Percentiles rank a stretch among this genome's conserved stretches.
Evolutionary conservation across 805 yeast species (phyloP).

Genomic region (Starmerella potacharoeniae): DNA sequence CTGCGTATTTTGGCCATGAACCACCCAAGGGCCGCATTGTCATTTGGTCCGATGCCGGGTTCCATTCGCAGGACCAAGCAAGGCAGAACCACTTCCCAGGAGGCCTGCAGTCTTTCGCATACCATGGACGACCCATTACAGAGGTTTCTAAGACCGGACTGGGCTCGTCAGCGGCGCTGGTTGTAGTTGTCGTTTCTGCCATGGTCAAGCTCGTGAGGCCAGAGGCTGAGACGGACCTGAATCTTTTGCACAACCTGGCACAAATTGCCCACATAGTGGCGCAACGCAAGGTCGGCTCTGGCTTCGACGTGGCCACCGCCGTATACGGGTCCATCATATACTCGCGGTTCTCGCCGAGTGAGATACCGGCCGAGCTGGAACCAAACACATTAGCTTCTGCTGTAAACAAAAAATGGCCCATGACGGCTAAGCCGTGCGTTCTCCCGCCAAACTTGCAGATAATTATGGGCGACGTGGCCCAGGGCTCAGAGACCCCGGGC

Average conservation of each 20-base stretch:
- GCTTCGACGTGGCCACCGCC: slow-evolving; percentile 95
- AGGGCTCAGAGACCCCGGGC: slow-evolving; percentile 91
- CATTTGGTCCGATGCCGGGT: slow-evolving; percentile 76
- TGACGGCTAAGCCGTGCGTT: slow-evolving; percentile 41
- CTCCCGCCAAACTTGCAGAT: slow-evolving; percentile 61
- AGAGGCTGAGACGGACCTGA: slow-evolving; percentile 29
- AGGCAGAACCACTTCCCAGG: slow-evolving; percentile 18
- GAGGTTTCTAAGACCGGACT: slow-evolving; percentile 87
- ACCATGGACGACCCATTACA: slow-evolving; percentile 48
- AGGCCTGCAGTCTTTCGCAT: slow-evolving; percentile 36
- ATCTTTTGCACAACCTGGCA: slow-evolving; percentile 55
- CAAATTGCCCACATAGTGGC: slow-evolving; percentile 90
- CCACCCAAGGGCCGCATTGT: slow-evolving; percentile 35
- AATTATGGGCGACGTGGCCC: slow-evolving; percentile 85
- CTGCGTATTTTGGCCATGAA: slow-evolving; percentile 39
- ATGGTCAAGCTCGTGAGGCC: slow-evolving; percentile 35
- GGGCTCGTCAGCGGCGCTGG: slow-evolving; percentile 93
- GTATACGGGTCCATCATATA: slow-evolving; percentile 81
- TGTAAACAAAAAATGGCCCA: slow-evolving; percentile 43
- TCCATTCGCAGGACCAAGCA: slow-evolving; percentile 63
- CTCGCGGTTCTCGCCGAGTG: slow-evolving; percentile 54
- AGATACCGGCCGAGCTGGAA: slow-evolving; percentile 29
- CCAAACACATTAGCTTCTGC: slow-evolving; percentile 13
- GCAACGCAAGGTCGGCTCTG: slow-evolving; percentile 91
- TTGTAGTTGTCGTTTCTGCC: slow-evolving; percentile 65